These are phyloP conservation scores for Trichoderma sp. DNA, from an alignment of 2,329 filamentous ascomycete species.

Conservation along the genomic window DNA sequence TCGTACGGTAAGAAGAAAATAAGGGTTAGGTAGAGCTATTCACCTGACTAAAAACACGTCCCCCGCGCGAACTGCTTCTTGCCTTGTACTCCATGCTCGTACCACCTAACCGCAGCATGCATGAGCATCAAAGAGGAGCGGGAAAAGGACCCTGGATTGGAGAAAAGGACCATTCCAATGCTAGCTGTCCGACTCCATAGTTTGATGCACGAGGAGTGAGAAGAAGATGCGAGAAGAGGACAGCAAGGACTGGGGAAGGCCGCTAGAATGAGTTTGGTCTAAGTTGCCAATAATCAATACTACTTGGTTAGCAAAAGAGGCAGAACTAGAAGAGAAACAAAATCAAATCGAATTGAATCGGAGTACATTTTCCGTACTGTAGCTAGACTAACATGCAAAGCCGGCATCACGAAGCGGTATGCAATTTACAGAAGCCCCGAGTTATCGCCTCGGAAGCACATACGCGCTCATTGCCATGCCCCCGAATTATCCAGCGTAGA, in stretches of 20 bases:
- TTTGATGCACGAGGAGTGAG: neutral
- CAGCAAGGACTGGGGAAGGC: neutral
- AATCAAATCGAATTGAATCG: neutral
- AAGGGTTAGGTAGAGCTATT: neutral
- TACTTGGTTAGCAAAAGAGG: neutral
- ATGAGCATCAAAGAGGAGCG: neutral
- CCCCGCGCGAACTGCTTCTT: neutral
- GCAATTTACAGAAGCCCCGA: neutral
- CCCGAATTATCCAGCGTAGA: neutral
- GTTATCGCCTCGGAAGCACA: neutral
- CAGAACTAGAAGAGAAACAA: neutral
- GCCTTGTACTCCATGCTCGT: neutral
- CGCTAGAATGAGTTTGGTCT: neutral
- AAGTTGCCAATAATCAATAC: neutral
- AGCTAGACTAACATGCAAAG: neutral
- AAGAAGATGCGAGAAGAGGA: neutral
- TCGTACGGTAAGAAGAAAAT: neutral
- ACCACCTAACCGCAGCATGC: conserved; percentile 5
- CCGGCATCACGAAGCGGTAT: neutral
- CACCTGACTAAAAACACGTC: neutral
- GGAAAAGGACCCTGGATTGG: neutral
- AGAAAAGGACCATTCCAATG: neutral
- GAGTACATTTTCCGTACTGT: neutral
- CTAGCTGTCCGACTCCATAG: neutral
- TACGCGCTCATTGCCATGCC: neutral